phyloP scores from a whole-genome alignment of 2,329 filamentous ascomycete genomes.

The Phialophora macrospora region DNA sequence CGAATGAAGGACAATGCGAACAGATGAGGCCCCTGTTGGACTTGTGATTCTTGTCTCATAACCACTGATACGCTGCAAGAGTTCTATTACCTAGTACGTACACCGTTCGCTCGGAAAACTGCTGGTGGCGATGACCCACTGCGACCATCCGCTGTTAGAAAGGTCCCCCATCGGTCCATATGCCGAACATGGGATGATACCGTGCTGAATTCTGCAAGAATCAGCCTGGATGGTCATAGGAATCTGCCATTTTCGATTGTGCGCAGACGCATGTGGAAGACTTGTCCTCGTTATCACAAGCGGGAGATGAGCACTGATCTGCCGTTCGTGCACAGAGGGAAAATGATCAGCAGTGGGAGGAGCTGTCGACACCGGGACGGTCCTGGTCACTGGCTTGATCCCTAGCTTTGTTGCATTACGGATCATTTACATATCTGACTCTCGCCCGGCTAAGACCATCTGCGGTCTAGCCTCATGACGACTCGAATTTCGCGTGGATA shows the following conservation, averaged over 20 bases:
- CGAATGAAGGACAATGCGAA: background rate
- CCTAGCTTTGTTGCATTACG: background rate
- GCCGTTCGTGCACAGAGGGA: slow-evolving; percentile 8
- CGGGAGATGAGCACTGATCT: slow-evolving; percentile 12
- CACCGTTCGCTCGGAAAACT: background rate
- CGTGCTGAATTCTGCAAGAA: background rate
- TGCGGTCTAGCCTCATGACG: background rate
- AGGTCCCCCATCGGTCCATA: background rate
- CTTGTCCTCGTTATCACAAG: slow-evolving; percentile 3
- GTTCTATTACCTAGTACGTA: background rate
- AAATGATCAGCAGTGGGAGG: slow-evolving; percentile 17
- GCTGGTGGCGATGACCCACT: background rate
- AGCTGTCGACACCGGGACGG: slow-evolving; percentile 7
- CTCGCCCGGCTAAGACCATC: background rate
- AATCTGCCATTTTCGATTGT: background rate
- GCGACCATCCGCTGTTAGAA: background rate
- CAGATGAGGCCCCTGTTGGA: background rate
- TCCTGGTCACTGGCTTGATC: background rate
- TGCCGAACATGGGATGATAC: background rate
- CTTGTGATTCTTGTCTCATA: background rate
- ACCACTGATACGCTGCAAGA: background rate
- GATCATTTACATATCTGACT: background rate
- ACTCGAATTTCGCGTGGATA: background rate
- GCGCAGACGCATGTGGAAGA: background rate
- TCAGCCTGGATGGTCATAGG: background rate